Evolutionary conservation across 208 protist genomes (phyloP).

Genomic region (Trichomonas tenax): DNA sequence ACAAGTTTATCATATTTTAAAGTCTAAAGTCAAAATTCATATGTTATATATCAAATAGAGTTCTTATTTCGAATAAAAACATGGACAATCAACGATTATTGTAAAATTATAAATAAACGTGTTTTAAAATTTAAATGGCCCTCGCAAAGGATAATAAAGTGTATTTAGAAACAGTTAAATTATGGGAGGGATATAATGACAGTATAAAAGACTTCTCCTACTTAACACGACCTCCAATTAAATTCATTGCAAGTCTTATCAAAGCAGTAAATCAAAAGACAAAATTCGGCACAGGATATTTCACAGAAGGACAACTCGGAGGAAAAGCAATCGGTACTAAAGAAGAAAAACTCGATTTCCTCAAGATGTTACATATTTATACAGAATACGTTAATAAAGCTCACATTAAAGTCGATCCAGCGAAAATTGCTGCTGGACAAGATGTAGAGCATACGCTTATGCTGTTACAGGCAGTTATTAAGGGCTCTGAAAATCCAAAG

Average conservation of each 20-base stretch:
- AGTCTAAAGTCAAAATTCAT: too few relatives aligned
- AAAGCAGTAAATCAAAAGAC: background rate
- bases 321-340: background rate
- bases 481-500: background rate
- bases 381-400: background rate
- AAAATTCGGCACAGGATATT: background rate
- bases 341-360: conserved; percentile 8
- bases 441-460: background rate
- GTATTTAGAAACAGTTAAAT: background rate
- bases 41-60: too few relatives aligned
- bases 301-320: background rate
- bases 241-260: background rate
- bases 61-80: background rate
- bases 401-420: background rate
- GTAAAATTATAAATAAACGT: background rate
- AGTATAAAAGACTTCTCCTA: background rate
- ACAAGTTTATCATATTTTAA: too few relatives aligned
- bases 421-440: background rate
- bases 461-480: background rate
- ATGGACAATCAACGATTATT: background rate
- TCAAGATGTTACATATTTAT: background rate
- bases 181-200: background rate
- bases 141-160: background rate
- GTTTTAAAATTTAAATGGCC: background rate
- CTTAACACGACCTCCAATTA: background rate